These are phyloP conservation scores for Xerocomellus dryophilus DNA, from an alignment of 768 basidiomycete genomes.

Conservation along the genomic window DNA sequence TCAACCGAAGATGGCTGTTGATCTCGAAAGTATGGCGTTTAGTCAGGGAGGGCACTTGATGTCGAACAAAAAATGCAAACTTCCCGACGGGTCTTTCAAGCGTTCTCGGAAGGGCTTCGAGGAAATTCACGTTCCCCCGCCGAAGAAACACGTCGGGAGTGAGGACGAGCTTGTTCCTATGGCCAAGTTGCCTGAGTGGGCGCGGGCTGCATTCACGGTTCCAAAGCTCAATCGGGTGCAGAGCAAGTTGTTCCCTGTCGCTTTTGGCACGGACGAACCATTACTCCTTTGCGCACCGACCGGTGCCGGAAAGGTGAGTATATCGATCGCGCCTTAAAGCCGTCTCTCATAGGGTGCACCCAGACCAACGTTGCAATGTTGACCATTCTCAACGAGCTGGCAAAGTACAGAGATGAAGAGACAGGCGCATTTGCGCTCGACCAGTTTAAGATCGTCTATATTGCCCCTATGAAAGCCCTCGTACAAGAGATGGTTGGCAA, in stretches of 20 bases:
- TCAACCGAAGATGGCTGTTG: constrained; percentile 81
- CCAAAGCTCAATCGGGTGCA: constrained; percentile 86
- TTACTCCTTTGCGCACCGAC: constrained; percentile 96
- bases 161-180: constrained; percentile 73
- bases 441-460: constrained; percentile 94
- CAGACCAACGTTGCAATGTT: constrained; percentile 99
- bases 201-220: constrained; percentile 80
- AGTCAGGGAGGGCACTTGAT: constrained; percentile 94
- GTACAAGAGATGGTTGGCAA: constrained; percentile 99
- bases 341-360: constrained; percentile 11
- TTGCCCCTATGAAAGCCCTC: constrained; percentile 99
- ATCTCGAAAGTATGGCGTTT: constrained; percentile 94
- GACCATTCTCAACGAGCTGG: constrained; percentile 86
- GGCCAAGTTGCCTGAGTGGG: constrained; percentile 77
- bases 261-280: constrained; percentile 93
- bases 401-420: constrained; percentile 80
- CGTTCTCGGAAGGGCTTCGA: constrained; percentile 95
- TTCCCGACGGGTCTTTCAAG: constrained; percentile 97
- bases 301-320: constrained; percentile 93
- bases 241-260: constrained; percentile 87
- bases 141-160: constrained; percentile 66
- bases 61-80: constrained; percentile 98
- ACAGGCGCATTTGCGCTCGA: constrained; percentile 82
- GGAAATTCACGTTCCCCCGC: constrained; percentile 95
- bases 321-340: background rate